Conservation (phyloP, 768 basidiomycete species). For the Amanita phalloides region DNA sequence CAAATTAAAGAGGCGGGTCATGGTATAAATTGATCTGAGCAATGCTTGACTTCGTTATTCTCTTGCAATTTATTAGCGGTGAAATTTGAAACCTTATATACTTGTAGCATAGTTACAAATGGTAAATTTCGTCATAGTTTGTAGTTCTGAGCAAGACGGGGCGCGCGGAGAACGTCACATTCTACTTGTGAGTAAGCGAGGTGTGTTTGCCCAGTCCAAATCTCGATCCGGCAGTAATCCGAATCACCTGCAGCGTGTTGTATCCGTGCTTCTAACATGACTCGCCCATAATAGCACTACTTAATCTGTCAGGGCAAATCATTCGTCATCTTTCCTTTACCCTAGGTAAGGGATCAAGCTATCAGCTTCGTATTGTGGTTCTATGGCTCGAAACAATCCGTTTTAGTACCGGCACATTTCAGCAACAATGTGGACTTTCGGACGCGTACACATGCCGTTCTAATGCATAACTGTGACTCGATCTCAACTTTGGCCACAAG, state of each 20-base stretch:
- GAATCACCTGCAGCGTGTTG: slow-evolving; percentile 39
- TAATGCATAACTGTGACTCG: slow-evolving; percentile 7
- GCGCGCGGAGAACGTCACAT: no score
- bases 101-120: no score
- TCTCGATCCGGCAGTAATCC: slow-evolving; percentile 18
- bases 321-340: slow-evolving; percentile 43
- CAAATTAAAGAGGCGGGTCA: neutral
- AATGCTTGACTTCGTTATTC: neutral
- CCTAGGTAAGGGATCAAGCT: slow-evolving; percentile 19
- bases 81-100: no score
- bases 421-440: slow-evolving; percentile 29
- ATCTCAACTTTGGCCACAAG: slow-evolving; percentile 31
- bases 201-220: no score
- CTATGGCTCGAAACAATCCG: slow-evolving; percentile 15
- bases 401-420: slow-evolving; percentile 22
- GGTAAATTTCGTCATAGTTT: no score
- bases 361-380: neutral
- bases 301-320: slow-evolving; percentile 38
- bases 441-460: slow-evolving; percentile 17
- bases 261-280: slow-evolving; percentile 39
- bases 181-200: no score
- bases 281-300: neutral
- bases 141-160: no score
- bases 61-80: neutral
- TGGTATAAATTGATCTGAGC: neutral